Percentiles rank a stretch among this genome's conserved stretches.
Evolutionary conservation across 2,329 filamentous ascomycete species (phyloP).

Genomic region (Fonsecaea pedrosoi): DNA sequence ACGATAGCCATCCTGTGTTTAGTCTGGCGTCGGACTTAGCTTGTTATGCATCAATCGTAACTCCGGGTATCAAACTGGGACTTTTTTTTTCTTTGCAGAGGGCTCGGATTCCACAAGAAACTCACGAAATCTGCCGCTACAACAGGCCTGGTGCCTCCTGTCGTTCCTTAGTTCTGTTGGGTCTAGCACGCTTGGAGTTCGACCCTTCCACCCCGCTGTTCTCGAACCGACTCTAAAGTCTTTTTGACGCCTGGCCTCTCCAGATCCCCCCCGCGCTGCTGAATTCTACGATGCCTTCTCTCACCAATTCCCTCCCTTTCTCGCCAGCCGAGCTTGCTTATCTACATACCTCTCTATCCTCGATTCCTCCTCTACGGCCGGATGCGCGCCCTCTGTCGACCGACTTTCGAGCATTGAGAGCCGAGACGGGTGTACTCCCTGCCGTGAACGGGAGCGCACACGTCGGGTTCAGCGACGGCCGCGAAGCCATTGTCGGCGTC

Average conservation of each 20-base stretch:
- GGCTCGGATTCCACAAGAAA: neutral
- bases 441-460: slow-evolving; percentile 90
- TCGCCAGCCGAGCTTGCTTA: slow-evolving; percentile 97
- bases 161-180: slow-evolving; percentile 9
- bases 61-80: neutral
- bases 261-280: neutral
- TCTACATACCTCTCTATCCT: slow-evolving; percentile 83
- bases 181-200: neutral
- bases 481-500: slow-evolving; percentile 92
- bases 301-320: slow-evolving; percentile 63
- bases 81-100: neutral
- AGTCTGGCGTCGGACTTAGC: neutral
- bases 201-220: neutral
- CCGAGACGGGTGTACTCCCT: slow-evolving; percentile 88
- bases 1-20: neutral
- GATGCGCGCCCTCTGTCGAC: slow-evolving; percentile 76
- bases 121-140: neutral
- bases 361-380: slow-evolving; percentile 82
- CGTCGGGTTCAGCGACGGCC: slow-evolving; percentile 92
- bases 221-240: neutral
- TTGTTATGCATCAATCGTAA: neutral
- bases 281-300: slow-evolving; percentile 26
- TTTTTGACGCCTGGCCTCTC: neutral
- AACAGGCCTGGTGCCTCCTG: slow-evolving; percentile 15
- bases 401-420: slow-evolving; percentile 88